A percentile compares a stretch with the other conserved stretches of the same genome.
Evolutionary conservation across 805 yeast genomes (phyloP).

Genomic region (Saccharomycopsis sp.): DNA sequence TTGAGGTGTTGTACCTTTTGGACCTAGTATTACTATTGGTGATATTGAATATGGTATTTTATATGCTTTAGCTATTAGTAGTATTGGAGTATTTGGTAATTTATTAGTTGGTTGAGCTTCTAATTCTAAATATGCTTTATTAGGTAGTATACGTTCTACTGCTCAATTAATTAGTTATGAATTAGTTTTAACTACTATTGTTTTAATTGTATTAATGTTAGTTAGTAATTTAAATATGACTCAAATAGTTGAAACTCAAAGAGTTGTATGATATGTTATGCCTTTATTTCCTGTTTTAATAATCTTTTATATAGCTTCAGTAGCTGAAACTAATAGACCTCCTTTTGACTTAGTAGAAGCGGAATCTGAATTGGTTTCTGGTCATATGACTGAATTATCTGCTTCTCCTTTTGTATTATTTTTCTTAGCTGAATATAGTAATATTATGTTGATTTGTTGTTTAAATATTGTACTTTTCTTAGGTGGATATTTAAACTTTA

Average conservation of each 20-base stretch:
- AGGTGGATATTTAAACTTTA: too few species aligned
- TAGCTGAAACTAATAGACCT: too few species aligned
- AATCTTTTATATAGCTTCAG: too few species aligned
- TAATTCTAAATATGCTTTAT: slow-evolving; percentile 18
- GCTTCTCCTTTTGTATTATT: too few species aligned
- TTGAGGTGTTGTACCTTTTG: slow-evolving; percentile 17
- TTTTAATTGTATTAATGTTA: slow-evolving; percentile 9
- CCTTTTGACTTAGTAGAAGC: too few species aligned
- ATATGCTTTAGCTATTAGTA: slow-evolving; percentile 17
- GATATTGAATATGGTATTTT: slow-evolving; percentile 16
- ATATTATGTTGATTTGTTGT: too few species aligned
- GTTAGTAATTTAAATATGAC: slow-evolving; percentile 13
- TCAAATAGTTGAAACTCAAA: slow-evolving; percentile 8
- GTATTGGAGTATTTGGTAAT: slow-evolving; percentile 18
- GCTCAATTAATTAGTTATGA: slow-evolving; percentile 20
- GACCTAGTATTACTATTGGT: slow-evolving; percentile 13
- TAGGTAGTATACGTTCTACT: slow-evolving; percentile 19
- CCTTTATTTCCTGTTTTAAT: too few species aligned
- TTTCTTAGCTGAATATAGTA: too few species aligned
- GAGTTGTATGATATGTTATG: slow-evolving; percentile 4
- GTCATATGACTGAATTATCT: too few species aligned
- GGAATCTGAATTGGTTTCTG: too few species aligned
- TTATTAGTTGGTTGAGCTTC: slow-evolving; percentile 18
- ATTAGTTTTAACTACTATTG: slow-evolving; percentile 19
- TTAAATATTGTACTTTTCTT: too few species aligned